These are phyloP conservation scores for Prunus kanzakura DNA, from an alignment of 306 rosid genomes.

Conservation along the genomic window DNA sequence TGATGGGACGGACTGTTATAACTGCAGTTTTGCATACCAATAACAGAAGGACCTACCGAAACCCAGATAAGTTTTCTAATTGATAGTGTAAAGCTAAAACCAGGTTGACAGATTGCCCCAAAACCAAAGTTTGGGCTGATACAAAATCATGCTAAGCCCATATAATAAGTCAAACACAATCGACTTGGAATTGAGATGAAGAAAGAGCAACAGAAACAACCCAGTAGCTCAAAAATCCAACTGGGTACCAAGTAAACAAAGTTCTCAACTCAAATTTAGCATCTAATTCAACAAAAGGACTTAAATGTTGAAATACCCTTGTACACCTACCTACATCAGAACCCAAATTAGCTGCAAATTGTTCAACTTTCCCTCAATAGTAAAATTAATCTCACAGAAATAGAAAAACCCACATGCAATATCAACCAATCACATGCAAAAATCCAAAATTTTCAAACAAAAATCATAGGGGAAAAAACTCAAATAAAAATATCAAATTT, in stretches of 20 bases:
- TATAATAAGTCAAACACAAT: not conserved
- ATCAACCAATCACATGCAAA: conserved; percentile 26
- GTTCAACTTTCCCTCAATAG: conserved; percentile 15
- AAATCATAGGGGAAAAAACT: not conserved
- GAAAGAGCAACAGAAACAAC: conserved; percentile 5
- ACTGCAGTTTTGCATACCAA: not conserved
- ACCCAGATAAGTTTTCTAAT: not conserved
- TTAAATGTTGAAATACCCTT: conserved; percentile 24
- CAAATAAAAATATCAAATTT: not conserved
- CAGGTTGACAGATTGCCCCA: not conserved
- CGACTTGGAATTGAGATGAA: not conserved
- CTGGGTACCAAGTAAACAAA: conserved; percentile 30
- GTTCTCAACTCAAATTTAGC: conserved; percentile 24
- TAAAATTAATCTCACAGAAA: conserved; percentile 24
- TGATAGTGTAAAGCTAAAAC: not conserved
- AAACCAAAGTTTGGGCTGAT: not conserved
- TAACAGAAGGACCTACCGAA: not conserved
- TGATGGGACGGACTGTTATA: not conserved
- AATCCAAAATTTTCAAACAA: not conserved
- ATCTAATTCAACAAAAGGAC: conserved; percentile 7
- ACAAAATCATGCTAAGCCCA: not conserved
- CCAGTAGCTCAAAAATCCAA: conserved; percentile 19
- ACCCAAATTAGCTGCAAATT: conserved; percentile 14
- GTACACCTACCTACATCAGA: conserved; percentile 31
- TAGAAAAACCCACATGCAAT: conserved; percentile 35